Evolutionary conservation across 129 eudicot genomes (phyloP).

Genomic region (Gnaphalium uliginosum): DNA sequence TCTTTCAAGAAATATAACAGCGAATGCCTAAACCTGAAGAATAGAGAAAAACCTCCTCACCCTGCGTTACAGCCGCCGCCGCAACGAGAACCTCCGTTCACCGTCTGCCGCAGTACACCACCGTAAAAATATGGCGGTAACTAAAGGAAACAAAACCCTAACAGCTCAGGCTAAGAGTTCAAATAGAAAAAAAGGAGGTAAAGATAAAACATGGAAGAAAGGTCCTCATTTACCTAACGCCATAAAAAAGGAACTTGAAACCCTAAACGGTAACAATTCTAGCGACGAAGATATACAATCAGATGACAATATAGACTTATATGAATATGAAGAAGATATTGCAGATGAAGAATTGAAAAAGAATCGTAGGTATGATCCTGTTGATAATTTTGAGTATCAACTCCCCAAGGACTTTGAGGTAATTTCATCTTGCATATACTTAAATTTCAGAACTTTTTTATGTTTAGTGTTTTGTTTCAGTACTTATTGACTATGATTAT

Average conservation of each 20-base stretch:
- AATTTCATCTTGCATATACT: not conserved
- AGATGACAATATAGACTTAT: conserved; percentile 55
- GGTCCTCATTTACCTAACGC: conserved; percentile 83
- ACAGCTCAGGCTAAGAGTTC: conserved; percentile 7
- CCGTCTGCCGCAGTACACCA: not conserved
- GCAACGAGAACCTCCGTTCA: not conserved
- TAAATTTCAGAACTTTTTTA: not conserved
- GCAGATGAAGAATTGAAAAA: conserved; percentile 73
- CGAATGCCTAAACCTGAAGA: not conserved
- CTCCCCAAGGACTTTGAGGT: conserved; percentile 56
- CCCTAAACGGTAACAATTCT: conserved; percentile 29
- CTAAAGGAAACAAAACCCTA: conserved; percentile 36
- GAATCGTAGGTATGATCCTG: conserved; percentile 78
- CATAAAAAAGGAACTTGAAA: conserved; percentile 47
- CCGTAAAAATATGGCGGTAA: conserved; percentile 38
- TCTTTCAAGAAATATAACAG: not conserved
- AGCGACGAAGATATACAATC: conserved; percentile 33
- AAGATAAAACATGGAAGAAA: conserved; percentile 34
- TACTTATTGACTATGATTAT: not conserved
- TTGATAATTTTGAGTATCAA: conserved; percentile 66
- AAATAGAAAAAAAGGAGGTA: conserved; percentile 25
- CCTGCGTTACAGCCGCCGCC: conserved; percentile 12
- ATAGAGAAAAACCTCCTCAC: not conserved
- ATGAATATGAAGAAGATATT: conserved; percentile 71
- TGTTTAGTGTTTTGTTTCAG: not conserved